A percentile compares a stretch with the other conserved stretches of the same genome.
These are phyloP conservation scores for Agaricus subrufescens DNA, from an alignment of 768 basidiomycete species.

Conservation along the genomic window DNA sequence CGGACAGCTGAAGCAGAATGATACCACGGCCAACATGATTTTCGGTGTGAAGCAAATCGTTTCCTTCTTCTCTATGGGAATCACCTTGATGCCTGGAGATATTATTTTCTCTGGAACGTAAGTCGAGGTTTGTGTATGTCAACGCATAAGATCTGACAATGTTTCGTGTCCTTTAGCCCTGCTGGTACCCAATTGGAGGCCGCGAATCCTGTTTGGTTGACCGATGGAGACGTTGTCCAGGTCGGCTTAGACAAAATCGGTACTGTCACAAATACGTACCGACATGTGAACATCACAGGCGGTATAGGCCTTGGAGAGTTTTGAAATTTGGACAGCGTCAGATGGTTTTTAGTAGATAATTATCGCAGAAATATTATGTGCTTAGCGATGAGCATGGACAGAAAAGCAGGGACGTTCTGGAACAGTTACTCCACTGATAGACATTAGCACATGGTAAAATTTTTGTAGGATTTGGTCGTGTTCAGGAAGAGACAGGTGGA, in stretches of 20 bases:
- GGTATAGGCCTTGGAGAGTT: too few relatives aligned
- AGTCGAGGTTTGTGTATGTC: constrained; percentile 10
- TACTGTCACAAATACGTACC: constrained; percentile 30
- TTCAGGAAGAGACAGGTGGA: too few relatives aligned
- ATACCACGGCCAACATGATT: constrained; percentile 37
- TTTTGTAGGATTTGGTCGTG: background rate
- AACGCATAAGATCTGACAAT: background rate
- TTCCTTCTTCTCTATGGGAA: constrained; percentile 41
- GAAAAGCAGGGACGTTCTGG: too few relatives aligned
- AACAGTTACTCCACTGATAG: background rate
- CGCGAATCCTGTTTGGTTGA: constrained; percentile 28
- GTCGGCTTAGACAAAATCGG: constrained; percentile 33
- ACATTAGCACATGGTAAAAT: background rate
- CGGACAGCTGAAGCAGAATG: constrained; percentile 32
- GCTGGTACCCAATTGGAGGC: constrained; percentile 30
- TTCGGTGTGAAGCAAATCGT: constrained; percentile 35
- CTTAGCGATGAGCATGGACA: too few relatives aligned
- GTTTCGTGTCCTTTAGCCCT: constrained; percentile 19
- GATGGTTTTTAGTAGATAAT: too few relatives aligned
- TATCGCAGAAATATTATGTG: too few relatives aligned
- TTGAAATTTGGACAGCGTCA: too few relatives aligned
- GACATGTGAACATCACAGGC: constrained; percentile 15
- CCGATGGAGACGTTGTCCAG: constrained; percentile 34
- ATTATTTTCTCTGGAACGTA: constrained; percentile 41
- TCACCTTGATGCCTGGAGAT: constrained; percentile 35